Base-by-base conservation (phyloP, 352 stramenopile genomes). In the Globisporangium cylindrosporum region DNA sequence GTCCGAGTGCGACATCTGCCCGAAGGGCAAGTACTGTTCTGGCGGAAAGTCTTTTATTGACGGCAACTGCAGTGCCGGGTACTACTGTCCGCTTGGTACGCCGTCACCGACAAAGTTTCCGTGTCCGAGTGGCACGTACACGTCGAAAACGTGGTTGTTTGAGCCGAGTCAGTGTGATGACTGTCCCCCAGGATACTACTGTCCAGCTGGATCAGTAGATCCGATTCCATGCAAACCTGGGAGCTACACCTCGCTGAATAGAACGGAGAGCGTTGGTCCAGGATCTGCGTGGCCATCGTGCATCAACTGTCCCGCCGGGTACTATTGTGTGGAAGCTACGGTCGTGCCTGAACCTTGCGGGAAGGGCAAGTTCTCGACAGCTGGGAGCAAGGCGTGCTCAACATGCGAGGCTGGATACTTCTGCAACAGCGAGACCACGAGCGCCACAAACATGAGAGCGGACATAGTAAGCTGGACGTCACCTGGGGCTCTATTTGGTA, bases 1-100 rank as follows among this genome's bases (percentile, higher is more conserved):
- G 1, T 69, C 46, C 1, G 88, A 95, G 62, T 98, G 94, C 65
- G 73, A 90, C 36, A 77, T 86, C 18, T 98, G 92, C 34, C 80
- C 91, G 0, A 78, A 79, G 20, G 94, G 94, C 24, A 87, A 83
- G 60, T 98, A 95, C 70, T 98, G 94, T 61, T 74, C 81, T 43
- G 92, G 90, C 22, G 89, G 80, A 4, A 94, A 93, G 38, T 85
- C 81, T 1, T 84, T 77, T 53, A 82, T 94, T 38, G 88, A 95
- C 58, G 88, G 86, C 14, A 75, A 62, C 41, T 95, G 88, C 68
- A 82, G 80, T 43, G 59, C 88, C 0, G 94, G 94, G 0, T 76
- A 98, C 69, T 98, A 97, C 66, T 98, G 94, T 70, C 91, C 91
- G 12, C 73, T 95, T 18, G 82, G 79, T 15, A 97, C 93, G 1